Evolutionary conservation across 164 flowering plant species (phyloP), one percentile per base, ranked within the genome.

Genomic region (Kalanchoe fedtschenkoi): DNA sequence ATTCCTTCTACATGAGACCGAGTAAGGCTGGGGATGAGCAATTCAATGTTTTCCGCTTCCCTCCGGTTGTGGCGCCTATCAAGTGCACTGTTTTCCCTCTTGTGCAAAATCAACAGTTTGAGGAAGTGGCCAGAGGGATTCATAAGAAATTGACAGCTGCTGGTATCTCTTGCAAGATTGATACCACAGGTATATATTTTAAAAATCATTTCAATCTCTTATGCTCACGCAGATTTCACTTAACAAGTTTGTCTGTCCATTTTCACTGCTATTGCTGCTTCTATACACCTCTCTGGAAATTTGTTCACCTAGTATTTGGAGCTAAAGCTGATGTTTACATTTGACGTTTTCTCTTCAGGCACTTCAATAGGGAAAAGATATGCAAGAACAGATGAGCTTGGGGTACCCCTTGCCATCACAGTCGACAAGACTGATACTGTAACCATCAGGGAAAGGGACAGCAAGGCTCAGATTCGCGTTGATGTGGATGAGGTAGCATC

Each of bases 311-410:
- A 1, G 7, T 8, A 37, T 8, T 1, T 7, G 39, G 11, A 47
- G 28, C 1, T 21, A 13, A 16, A n/a, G 39, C 30, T 51, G 24
- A 47, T 47, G 24, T 44, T 44, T 9, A 44, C 29, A 47, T 47
- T 21, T 57, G 21, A 3, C 6, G 5, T 65, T 26, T 65, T 24
- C 59, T n/a, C 14, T 65, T 34, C 78, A 86, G 96, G 99, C 32
- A 91, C 95, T n/a, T 85, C 99, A 22, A 95, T 91, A 2, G 97
- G 99, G 30, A 91, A 91, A 65, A 74, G 95, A 51, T 91, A 95
- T 72, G 99, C 97, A 24, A 81, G 97, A 74, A 95, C 97, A 4
- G 99, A 95, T 71, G 99, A 95, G 68, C 88, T 91, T 24, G 99
- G 99, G 37, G 97, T 95, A 19, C 99, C 97, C 0, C 76, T 91